Evolutionary conservation across 2,329 filamentous ascomycete species (phyloP).

Genomic region (Fusarium citri): DNA sequence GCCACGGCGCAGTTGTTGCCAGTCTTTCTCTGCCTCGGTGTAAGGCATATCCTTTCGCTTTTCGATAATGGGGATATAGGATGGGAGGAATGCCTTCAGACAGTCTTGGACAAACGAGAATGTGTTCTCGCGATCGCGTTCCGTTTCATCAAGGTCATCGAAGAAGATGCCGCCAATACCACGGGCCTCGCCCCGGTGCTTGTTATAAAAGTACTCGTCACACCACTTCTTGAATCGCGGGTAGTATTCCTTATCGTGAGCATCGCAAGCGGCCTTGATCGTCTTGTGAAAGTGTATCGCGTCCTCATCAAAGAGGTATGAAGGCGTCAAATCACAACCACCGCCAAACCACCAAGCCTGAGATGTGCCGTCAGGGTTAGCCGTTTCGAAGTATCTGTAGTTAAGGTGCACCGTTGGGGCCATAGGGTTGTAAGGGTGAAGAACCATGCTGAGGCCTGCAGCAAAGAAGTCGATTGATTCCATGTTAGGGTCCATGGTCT

Average conservation of each 20-base stretch:
- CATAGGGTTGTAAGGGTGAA: constrained; percentile 96
- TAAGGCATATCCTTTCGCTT: constrained; percentile 92
- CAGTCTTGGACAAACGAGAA: constrained; percentile 92
- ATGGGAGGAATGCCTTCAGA: constrained; percentile 87
- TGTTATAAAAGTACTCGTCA: constrained; percentile 95
- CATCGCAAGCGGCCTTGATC: constrained; percentile 92
- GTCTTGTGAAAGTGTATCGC: constrained; percentile 96
- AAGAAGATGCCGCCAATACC: constrained; percentile 98
- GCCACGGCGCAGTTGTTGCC: constrained; percentile 95
- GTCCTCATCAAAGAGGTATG: constrained; percentile 96
- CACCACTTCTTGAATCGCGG: constrained; percentile 98
- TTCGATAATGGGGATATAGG: constrained; percentile 89
- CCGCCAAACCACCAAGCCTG: constrained; percentile 99
- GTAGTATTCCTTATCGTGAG: constrained; percentile 92
- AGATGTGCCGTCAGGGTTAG: constrained; percentile 80
- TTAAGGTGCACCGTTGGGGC: constrained; percentile 98
- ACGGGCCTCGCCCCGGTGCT: constrained; percentile 86
- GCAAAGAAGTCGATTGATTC: constrained; percentile 95
- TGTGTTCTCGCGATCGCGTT: constrained; percentile 87
- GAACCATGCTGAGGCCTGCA: constrained; percentile 89
- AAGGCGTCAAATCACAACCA: constrained; percentile 91
- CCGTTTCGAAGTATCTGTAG: constrained; percentile 98
- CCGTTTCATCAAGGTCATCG: constrained; percentile 90
- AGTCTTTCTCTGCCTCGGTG: constrained; percentile 86
- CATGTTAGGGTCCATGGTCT: constrained; percentile 81